Conservation (phyloP, 441 rosid genomes). For the Pelargonium hybrid region DNA sequence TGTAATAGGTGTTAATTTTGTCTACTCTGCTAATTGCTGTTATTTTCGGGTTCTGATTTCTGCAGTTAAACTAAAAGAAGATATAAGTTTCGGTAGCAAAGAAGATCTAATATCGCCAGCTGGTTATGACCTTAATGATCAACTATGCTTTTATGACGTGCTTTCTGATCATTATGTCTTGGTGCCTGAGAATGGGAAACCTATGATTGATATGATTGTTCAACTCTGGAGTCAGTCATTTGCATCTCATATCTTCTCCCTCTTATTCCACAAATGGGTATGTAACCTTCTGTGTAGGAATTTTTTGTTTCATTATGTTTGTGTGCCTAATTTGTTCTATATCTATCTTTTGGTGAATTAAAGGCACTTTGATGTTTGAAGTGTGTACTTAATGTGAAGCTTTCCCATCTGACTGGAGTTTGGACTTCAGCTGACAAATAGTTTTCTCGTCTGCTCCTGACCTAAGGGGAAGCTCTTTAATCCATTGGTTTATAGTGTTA, state of each 20-base stretch:
- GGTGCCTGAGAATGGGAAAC: conserved; percentile 56
- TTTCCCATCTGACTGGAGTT: neutral
- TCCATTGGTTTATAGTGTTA: neutral
- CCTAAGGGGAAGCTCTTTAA: neutral
- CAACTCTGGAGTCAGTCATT: conserved; percentile 99
- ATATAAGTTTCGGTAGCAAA: conserved; percentile 53
- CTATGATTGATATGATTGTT: conserved; percentile 70
- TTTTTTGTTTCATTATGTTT: neutral
- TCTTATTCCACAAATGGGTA: conserved; percentile 94
- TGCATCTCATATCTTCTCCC: conserved; percentile 78
- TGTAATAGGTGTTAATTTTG: neutral
- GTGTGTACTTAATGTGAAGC: neutral
- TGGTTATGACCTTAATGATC: conserved; percentile 31
- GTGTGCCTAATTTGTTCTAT: neutral
- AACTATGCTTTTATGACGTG: conserved; percentile 69
- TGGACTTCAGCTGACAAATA: neutral
- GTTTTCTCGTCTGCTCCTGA: neutral
- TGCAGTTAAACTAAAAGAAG: conserved; percentile 43
- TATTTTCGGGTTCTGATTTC: conserved; percentile 9
- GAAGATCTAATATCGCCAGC: conserved; percentile 49
- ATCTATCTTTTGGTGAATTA: neutral
- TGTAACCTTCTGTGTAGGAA: conserved; percentile 13
- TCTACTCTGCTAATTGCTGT: neutral
- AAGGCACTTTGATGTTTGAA: neutral
- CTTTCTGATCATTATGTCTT: conserved; percentile 76